Evolutionary conservation across 768 basidiomycete species (phyloP), one percentile per base, ranked within the genome.

Genomic region (Collybia sp.): DNA sequence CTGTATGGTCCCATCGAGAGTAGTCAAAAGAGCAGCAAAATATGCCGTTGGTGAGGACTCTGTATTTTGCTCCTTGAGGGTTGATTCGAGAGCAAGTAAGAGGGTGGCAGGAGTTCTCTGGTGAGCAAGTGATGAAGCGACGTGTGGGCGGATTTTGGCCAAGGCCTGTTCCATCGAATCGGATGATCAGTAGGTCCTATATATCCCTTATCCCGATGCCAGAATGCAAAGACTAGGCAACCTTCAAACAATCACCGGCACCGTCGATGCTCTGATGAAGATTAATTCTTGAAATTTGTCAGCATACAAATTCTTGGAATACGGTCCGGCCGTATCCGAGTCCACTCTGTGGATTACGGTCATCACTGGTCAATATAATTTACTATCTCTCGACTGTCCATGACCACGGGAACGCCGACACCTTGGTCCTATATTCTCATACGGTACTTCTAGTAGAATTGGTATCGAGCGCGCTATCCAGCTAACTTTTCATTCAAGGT

Each of bases 91-190:
- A 2, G 93, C 94, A 46, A 75, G 66, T 37, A 98, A 76, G 17
- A 98, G 79, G 39, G 78, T 81, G 19, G 94, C 95, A 4, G 93
- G 92, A 46, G 85, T 77, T 62, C 90, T 90, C 69, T 97, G 93
- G 58, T 95, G 89, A 1, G 82, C 62, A n/a, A 94, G 71, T 6
- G 79, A 75, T 0, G 93, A 94, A 30, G 80, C 77, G 1, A 82
- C 83, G 56, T 96, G 90, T 5, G 88, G 86, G 45, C 94, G 75
- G 57, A 96, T 91, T 70, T 94, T 97, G 46, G 80, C 71, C 42
- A 95, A 71, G 30, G 80, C 79, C 15, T 77, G 59, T 59, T 89
- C 83, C 82, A 85, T 80, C 45, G 45, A 52, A 43, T 45, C 10
- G 17, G 49, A 17, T 33, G n/a, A 17, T 15, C 25, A 2, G 34